A percentile compares a stretch with the other conserved stretches of the same genome.
Evolutionary conservation across 2,329 filamentous ascomycete genomes (phyloP).

Genomic region (Didymellaceae sp.): DNA sequence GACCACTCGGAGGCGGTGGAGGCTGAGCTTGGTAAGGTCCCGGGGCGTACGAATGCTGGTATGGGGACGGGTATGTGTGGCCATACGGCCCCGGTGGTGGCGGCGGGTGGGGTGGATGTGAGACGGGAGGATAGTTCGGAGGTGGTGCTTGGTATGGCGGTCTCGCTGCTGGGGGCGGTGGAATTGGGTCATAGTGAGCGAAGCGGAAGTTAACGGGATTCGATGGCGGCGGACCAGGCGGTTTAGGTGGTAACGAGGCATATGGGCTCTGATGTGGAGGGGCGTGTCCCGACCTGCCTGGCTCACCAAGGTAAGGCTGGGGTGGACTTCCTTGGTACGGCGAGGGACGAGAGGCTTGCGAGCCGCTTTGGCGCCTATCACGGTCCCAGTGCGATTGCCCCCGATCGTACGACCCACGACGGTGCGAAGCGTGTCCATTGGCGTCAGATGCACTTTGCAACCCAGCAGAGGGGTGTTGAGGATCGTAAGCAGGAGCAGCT

Average conservation of each 20-base stretch:
- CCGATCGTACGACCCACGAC: constrained; percentile 37
- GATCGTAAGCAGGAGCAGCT: constrained; percentile 30
- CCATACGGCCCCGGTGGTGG: constrained; percentile 33
- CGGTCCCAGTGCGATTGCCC: constrained; percentile 34
- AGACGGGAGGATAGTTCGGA: constrained; percentile 28
- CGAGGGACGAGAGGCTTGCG: constrained; percentile 34
- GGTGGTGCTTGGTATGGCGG: constrained; percentile 31
- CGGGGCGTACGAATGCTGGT: constrained; percentile 41
- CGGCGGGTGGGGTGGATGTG: constrained; percentile 27
- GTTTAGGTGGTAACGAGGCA: constrained; percentile 39
- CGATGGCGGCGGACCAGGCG: constrained; percentile 37
- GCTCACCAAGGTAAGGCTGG: constrained; percentile 34
- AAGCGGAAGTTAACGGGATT: constrained; percentile 43
- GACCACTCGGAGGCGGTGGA: constrained; percentile 31
- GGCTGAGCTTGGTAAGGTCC: constrained; percentile 44
- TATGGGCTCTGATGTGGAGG: constrained; percentile 44
- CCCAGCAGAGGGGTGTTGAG: constrained; percentile 32
- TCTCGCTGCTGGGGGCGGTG: constrained; percentile 21
- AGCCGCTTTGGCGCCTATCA: constrained; percentile 37
- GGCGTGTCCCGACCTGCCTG: constrained; percentile 25
- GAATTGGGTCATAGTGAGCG: constrained; percentile 46
- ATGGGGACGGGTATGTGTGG: constrained; percentile 22
- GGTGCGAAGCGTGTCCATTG: constrained; percentile 22
- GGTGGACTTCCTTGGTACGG: constrained; percentile 35
- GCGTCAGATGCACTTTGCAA: constrained; percentile 31